These are phyloP conservation scores for Acanthamoeba triangularis DNA, from an alignment of 208 protist species.

Conservation along the genomic window DNA sequence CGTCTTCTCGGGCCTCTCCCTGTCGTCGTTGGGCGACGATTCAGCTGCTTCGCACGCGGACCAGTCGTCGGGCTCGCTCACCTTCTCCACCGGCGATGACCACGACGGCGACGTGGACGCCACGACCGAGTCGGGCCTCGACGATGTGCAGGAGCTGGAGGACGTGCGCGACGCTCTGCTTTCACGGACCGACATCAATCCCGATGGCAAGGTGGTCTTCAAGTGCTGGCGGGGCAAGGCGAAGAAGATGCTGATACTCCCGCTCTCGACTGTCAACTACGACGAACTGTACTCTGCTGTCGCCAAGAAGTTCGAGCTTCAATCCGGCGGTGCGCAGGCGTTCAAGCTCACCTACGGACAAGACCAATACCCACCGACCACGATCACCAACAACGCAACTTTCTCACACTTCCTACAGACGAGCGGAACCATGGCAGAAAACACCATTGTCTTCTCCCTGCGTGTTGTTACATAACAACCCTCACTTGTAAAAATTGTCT, in stretches of 20 bases:
- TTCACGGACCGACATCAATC: neutral
- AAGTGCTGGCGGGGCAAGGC: slow-evolving; percentile 20
- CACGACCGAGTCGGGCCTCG: neutral
- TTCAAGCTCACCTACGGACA: neutral
- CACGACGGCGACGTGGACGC: neutral
- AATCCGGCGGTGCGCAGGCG: neutral
- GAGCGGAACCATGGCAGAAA: neutral
- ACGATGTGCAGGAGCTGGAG: neutral
- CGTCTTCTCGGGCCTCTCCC: neutral
- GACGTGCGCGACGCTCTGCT: neutral
- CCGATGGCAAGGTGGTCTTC: neutral
- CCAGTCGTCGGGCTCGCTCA: neutral
- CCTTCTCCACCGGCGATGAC: neutral
- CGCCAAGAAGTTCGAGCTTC: neutral
- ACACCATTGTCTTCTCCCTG: neutral
- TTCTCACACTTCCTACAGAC: neutral
- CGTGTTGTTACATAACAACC: too few relatives aligned
- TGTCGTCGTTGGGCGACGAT: neutral
- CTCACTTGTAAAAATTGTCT: too few relatives aligned
- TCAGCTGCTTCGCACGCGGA: neutral
- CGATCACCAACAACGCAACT: neutral
- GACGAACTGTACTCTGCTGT: neutral
- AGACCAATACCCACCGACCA: neutral
- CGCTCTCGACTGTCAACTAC: neutral
- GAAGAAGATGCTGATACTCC: neutral